Base-by-base conservation (phyloP, 192 early-diverging fungal genomes). In the Coemansia sp. region DNA sequence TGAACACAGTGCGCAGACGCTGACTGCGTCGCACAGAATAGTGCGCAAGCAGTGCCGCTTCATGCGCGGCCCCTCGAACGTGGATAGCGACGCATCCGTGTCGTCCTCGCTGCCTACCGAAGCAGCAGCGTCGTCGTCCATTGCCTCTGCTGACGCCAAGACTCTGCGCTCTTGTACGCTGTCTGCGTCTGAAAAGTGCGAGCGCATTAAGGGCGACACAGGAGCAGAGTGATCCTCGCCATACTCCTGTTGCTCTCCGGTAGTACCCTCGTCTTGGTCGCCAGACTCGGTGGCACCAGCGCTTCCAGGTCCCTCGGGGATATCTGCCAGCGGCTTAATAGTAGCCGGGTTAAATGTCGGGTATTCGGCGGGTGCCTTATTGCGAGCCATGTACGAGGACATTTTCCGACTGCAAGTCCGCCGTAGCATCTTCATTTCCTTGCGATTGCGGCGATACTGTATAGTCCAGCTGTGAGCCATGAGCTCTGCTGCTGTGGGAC, bases 381-480 rank as follows among this genome's bases (percentile, higher is more conserved):
- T 69, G 57, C 69, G 69, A 13, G 81, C 83, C 69, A 85, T 85
- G 41, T 73, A 72, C 24, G 76, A 70, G 7, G 85, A 77, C 75
- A 87, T 81, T 29, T 84, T 84, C 39, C 79, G 72, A 49, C 82
- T 87, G 71, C 80, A 80, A 11, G 83, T 84, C 33, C 85, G 73
- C 31, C 85, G 79, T 40, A 87, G 75, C 66, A 79, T 69, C 64
- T 79, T 80, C 73, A 87, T 73, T 62, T 87, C 85, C 64, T 80
- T 74, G 70, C 80, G 80, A 49, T 85, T 78, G 67, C 73, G 70
- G 33, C 73, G 46, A 41, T 77, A 79, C 63, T 83, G 77, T 43
- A 38, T 31, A 16, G 95, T 89, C 95, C 95, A 98, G 12, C 79
- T 74, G 79, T 97, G 94, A 27, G 72, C 75, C 66, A 93, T 86